phyloP scores from a whole-genome alignment of 257 asterid species.

The Hygrophila difformis region DNA sequence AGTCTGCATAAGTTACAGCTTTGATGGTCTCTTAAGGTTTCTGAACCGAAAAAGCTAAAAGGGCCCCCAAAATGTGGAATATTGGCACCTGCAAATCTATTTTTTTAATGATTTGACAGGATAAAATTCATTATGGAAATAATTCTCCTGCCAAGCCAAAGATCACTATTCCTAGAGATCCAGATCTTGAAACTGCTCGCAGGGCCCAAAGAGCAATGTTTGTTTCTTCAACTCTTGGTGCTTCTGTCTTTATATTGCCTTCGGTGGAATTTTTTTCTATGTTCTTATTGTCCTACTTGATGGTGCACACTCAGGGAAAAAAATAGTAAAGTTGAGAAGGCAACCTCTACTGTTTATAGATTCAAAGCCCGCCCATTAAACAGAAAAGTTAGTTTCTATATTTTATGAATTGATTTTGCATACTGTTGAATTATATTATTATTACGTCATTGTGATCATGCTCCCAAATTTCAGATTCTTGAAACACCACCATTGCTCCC shows the following conservation, averaged over 20 bases:
- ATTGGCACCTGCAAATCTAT: not conserved
- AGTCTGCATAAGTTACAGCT: not conserved
- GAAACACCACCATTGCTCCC: slow-evolving; percentile 72
- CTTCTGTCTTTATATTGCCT: slow-evolving; percentile 5
- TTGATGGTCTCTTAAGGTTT: not conserved
- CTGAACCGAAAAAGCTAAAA: no score
- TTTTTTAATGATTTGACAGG: slow-evolving; percentile 36
- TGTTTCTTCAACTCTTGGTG: slow-evolving; percentile 10
- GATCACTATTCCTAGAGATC: slow-evolving; percentile 76
- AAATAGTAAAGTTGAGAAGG: slow-evolving; percentile 39
- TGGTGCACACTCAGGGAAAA: slow-evolving; percentile 46
- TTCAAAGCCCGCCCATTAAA: slow-evolving; percentile 91
- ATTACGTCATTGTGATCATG: slow-evolving; percentile 13
- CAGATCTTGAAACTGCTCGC: slow-evolving; percentile 69
- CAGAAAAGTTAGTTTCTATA: slow-evolving; percentile 53
- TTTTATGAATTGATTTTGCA: not conserved
- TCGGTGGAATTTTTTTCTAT: not conserved
- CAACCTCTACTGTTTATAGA: slow-evolving; percentile 38
- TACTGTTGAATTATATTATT: slow-evolving; percentile 14
- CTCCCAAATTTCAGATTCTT: slow-evolving; percentile 50
- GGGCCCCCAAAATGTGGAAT: no score
- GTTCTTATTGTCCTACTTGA: slow-evolving; percentile 9
- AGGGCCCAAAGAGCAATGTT: slow-evolving; percentile 75
- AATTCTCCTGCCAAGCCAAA: slow-evolving; percentile 32
- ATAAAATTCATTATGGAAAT: slow-evolving; percentile 35